A percentile compares a stretch with the other conserved stretches of the same genome.
Conservation (phyloP, 345 rosid genomes). For the Pelargonium nanum region DNA sequence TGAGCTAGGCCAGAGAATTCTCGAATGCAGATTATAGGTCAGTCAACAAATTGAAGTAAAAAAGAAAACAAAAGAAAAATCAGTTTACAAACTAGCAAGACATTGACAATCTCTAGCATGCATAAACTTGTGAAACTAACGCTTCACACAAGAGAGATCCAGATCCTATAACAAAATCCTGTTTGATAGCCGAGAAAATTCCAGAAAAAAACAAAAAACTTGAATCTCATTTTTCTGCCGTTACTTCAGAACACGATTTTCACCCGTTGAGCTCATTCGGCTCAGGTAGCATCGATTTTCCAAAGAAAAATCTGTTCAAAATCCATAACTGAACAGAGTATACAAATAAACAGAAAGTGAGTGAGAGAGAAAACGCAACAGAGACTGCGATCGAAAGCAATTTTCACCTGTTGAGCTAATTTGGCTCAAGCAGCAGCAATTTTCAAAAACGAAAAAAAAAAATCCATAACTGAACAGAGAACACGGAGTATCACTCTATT, state of each 20-base stretch:
- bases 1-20: no score
- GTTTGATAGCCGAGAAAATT: neutral
- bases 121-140: neutral
- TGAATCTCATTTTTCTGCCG: neutral
- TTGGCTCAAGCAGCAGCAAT: neutral
- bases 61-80: no score
- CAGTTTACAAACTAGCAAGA: neutral
- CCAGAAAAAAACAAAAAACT: no score
- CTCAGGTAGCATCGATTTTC: neutral
- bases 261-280: neutral
- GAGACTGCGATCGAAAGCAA: no score
- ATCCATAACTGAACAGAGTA: no score
- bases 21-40: neutral
- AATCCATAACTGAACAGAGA: neutral
- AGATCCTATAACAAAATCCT: neutral
- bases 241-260: no score
- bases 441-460: no score
- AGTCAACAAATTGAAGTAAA: neutral
- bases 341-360: no score
- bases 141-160: neutral
- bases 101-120: neutral
- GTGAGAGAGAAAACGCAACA: no score
- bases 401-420: neutral
- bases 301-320: no score
- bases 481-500: neutral